Evolutionary conservation across 768 basidiomycete species (phyloP).

Genomic region (Lactarius pseudohatsudake): DNA sequence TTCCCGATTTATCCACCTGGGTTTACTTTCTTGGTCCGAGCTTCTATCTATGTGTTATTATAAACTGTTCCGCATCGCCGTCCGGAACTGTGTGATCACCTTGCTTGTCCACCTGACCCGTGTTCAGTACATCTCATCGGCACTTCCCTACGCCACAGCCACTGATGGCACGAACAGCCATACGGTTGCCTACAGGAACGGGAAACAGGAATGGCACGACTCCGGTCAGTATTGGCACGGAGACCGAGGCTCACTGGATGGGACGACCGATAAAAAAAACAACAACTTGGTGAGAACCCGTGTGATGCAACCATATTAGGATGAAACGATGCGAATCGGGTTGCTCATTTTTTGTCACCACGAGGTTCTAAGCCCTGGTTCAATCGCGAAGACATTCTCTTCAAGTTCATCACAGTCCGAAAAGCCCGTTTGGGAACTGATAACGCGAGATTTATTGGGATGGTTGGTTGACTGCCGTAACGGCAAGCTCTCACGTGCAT

Average conservation of each 20-base stretch:
- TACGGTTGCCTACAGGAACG: background rate
- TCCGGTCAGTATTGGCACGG: background rate
- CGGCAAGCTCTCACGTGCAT: background rate
- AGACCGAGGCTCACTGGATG: background rate
- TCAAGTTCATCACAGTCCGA: background rate
- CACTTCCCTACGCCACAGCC: background rate
- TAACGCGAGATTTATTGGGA: background rate
- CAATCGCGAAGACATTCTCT: background rate
- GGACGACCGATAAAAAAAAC: background rate
- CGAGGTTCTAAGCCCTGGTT: background rate
- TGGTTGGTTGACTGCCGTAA: background rate
- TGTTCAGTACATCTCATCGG: background rate
- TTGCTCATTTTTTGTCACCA: background rate
- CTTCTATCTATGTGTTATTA: background rate
- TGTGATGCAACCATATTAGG: background rate
- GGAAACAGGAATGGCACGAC: background rate
- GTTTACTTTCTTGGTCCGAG: background rate
- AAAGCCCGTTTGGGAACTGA: background rate
- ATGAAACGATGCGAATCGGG: constrained; percentile 1
- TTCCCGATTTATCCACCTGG: constrained; percentile 11
- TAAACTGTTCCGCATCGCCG: background rate
- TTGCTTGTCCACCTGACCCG: constrained; percentile 19
- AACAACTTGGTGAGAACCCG: background rate
- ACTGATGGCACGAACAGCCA: background rate
- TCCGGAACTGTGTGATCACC: background rate